Conservation (phyloP, 495 filamentous ascomycete species). For the Penicillium odoratum region DNA sequence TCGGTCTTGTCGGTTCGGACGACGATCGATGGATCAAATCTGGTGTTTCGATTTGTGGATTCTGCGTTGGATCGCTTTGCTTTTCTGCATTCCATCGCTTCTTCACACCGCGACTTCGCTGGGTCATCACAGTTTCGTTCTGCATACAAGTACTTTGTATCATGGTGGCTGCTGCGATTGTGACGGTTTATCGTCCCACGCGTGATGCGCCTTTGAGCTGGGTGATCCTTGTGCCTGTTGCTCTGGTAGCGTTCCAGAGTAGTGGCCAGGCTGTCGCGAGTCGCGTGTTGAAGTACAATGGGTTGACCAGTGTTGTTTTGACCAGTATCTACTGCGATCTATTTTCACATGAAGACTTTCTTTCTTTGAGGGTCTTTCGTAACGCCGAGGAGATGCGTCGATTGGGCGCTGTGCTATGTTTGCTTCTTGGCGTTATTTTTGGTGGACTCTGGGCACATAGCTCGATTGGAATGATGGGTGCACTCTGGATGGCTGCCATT, state of each 20-base stretch:
- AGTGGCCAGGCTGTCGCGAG: conserved; percentile 69
- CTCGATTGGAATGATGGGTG: conserved; percentile 56
- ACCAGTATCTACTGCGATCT: conserved; percentile 73
- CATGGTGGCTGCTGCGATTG: conserved; percentile 56
- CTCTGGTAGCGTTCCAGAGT: conserved; percentile 67
- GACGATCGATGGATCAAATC: conserved; percentile 61
- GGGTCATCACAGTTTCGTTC: conserved; percentile 65
- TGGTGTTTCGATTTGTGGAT: conserved; percentile 59
- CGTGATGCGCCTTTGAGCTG: conserved; percentile 50
- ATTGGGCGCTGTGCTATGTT: conserved; percentile 51
- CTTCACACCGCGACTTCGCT: conserved; percentile 45
- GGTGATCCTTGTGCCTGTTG: conserved; percentile 60
- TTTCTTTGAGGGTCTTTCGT: conserved; percentile 34
- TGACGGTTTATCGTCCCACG: conserved; percentile 45
- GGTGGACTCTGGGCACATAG: conserved; percentile 62
- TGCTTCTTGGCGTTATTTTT: conserved; percentile 59
- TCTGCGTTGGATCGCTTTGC: conserved; percentile 65
- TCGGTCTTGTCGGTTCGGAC: conserved; percentile 57
- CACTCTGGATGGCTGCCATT: conserved; percentile 60
- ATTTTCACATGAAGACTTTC: conserved; percentile 60
- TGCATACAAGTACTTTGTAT: conserved; percentile 53
- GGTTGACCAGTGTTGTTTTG: conserved; percentile 67
- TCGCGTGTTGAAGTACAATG: conserved; percentile 60
- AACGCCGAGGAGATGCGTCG: conserved; percentile 62
- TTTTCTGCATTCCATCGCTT: conserved; percentile 63